A percentile compares a stretch with the other conserved stretches of the same genome.
Evolutionary conservation across 2,329 filamentous ascomycete species (phyloP).

Genomic region (Cladosporium sp.): DNA sequence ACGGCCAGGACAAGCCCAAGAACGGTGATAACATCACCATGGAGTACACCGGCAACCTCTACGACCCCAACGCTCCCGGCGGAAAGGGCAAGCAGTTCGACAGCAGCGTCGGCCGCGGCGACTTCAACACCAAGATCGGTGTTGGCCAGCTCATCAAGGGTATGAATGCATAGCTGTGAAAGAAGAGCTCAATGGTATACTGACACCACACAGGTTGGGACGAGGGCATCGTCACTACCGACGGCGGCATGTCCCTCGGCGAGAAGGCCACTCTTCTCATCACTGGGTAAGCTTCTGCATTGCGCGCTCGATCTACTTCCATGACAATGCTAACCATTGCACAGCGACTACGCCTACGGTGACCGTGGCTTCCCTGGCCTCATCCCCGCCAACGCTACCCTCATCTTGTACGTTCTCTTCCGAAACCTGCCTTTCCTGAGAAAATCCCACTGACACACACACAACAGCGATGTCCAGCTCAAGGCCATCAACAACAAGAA

Average conservation of each 20-base stretch:
- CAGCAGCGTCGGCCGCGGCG: conserved; percentile 73
- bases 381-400: conserved; percentile 72
- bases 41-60: conserved; percentile 87
- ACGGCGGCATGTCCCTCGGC: conserved; percentile 75
- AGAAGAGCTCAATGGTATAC: not conserved
- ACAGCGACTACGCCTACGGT: conserved; percentile 66
- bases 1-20: conserved; percentile 59
- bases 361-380: conserved; percentile 70
- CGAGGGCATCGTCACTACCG: conserved; percentile 64
- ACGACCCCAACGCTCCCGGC: conserved; percentile 61
- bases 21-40: conserved; percentile 76
- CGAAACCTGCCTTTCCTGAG: not conserved
- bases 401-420: conserved; percentile 70
- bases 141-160: conserved; percentile 83
- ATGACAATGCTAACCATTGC: conserved; percentile 8
- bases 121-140: conserved; percentile 78
- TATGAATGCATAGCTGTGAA: conserved; percentile 37
- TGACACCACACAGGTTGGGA: conserved; percentile 47
- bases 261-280: conserved; percentile 88
- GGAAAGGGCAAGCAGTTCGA: conserved; percentile 82
- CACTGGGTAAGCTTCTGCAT: conserved; percentile 59
- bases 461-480: conserved; percentile 65
- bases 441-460: conserved; percentile 1
- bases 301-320: not conserved
- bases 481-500: conserved; percentile 60